These are phyloP conservation scores for Pythium graminicola DNA, from an alignment of 352 stramenopile genomes.

Conservation along the genomic window DNA sequence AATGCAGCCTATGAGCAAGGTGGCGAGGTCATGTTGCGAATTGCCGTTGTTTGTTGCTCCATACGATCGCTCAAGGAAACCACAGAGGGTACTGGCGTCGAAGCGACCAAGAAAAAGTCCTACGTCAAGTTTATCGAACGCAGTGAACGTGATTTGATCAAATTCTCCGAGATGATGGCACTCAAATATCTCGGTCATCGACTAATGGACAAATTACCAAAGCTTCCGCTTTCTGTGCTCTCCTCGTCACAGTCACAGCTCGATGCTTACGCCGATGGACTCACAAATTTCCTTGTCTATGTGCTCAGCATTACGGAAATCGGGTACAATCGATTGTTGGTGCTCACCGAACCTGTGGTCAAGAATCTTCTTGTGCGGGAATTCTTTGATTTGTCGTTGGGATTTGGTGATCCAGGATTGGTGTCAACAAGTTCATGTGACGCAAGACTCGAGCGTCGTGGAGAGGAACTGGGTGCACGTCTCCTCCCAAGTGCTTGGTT, in stretches of 20 bases:
- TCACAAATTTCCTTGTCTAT: constrained; percentile 53
- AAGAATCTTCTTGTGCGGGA: constrained; percentile 63
- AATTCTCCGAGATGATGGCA: constrained; percentile 51
- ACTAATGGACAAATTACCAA: constrained; percentile 47
- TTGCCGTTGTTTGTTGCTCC: constrained; percentile 57
- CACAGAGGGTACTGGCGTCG: constrained; percentile 20
- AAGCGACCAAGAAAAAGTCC: constrained; percentile 50
- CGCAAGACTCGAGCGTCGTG: constrained; percentile 51
- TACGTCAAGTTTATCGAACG: constrained; percentile 55
- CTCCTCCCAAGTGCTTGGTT: constrained; percentile 62
- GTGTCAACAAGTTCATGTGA: constrained; percentile 69
- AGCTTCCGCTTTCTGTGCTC: constrained; percentile 21
- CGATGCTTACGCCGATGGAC: constrained; percentile 43
- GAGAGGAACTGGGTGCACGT: constrained; percentile 26
- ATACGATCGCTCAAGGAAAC: constrained; percentile 46
- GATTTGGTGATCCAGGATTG: constrained; percentile 42
- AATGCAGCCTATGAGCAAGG: constrained; percentile 32
- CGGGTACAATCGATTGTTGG: constrained; percentile 58
- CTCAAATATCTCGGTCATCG: constrained; percentile 58
- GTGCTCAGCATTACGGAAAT: constrained; percentile 61
- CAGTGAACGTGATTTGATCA: constrained; percentile 41
- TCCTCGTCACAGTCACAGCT: constrained; percentile 33
- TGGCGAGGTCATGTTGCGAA: constrained; percentile 38
- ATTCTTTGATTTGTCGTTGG: constrained; percentile 56
- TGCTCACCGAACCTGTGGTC: constrained; percentile 45